These are phyloP conservation scores for Apiospora phragmitis DNA, from an alignment of 2,329 filamentous ascomycete species.

Conservation along the genomic window DNA sequence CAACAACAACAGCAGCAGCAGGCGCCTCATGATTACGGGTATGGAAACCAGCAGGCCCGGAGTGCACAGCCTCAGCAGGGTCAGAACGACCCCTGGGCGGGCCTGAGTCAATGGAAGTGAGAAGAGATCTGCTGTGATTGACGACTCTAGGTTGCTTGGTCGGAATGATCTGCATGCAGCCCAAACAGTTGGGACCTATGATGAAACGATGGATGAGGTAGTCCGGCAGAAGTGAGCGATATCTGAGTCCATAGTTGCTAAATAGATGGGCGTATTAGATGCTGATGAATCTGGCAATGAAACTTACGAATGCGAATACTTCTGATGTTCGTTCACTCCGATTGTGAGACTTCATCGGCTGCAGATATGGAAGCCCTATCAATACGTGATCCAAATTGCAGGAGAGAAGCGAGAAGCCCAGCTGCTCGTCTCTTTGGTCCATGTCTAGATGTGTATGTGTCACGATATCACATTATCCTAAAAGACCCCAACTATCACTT, in stretches of 20 bases:
- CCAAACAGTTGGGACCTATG: not conserved
- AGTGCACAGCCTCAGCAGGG: conserved; percentile 14
- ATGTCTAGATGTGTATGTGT: not conserved
- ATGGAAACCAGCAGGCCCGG: not conserved
- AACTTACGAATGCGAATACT: not conserved
- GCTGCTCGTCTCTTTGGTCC: not conserved
- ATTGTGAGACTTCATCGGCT: not conserved
- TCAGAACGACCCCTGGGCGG: conserved; percentile 35
- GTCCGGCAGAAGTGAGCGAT: not conserved
- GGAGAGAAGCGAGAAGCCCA: too few species aligned
- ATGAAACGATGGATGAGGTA: not conserved
- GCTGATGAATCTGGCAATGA: not conserved
- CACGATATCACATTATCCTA: not conserved
- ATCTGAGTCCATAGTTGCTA: not conserved
- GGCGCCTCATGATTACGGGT: not conserved
- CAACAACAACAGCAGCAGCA: conserved; percentile 27
- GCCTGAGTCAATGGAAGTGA: conserved; percentile 29
- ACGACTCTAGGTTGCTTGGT: too few species aligned
- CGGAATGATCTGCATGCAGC: not conserved
- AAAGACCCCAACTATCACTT: not conserved
- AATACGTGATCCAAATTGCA: not conserved
- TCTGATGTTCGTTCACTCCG: not conserved
- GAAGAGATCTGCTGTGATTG: not conserved
- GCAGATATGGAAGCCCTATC: not conserved
- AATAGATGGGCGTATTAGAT: not conserved